Percentiles rank a stretch among this genome's conserved stretches.
These are phyloP conservation scores for Sedum album DNA, from an alignment of 164 flowering plant species.

Conservation along the genomic window DNA sequence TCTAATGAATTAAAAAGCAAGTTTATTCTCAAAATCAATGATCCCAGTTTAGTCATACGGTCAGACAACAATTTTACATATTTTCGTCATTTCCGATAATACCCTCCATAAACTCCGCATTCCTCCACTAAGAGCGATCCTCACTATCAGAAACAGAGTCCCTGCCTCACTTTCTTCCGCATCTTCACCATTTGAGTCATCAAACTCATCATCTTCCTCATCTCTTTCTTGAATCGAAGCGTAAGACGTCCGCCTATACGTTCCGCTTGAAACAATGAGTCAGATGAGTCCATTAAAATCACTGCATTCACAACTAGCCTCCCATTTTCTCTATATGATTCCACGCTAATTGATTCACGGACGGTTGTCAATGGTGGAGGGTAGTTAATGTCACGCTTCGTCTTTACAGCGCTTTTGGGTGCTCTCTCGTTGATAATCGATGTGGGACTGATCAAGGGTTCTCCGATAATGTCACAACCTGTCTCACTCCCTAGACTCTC, in stretches of 20 bases:
- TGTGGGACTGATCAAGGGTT: not conserved
- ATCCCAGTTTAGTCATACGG: too few species aligned
- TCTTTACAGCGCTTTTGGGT: not conserved
- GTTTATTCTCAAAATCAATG: too few species aligned
- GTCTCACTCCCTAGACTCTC: constrained; percentile 12
- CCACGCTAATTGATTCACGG: not conserved
- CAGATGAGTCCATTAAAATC: not conserved
- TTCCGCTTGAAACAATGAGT: constrained; percentile 1
- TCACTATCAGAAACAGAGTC: not conserved
- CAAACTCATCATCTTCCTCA: not conserved
- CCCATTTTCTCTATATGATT: not conserved
- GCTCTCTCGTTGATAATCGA: not conserved
- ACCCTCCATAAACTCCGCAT: too few species aligned
- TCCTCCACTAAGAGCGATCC: too few species aligned
- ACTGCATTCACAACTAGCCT: not conserved
- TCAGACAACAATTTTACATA: too few species aligned
- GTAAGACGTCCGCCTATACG: not conserved
- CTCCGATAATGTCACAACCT: constrained; percentile 1
- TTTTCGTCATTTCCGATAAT: too few species aligned
- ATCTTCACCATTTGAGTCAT: not conserved
- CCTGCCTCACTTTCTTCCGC: not conserved
- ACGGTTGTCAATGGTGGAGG: not conserved
- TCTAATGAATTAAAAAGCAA: too few species aligned
- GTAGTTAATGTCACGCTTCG: not conserved
- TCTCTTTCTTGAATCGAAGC: not conserved